Base-by-base conservation (phyloP, 345 rosid genomes). In the Fremontodendron californicum region DNA sequence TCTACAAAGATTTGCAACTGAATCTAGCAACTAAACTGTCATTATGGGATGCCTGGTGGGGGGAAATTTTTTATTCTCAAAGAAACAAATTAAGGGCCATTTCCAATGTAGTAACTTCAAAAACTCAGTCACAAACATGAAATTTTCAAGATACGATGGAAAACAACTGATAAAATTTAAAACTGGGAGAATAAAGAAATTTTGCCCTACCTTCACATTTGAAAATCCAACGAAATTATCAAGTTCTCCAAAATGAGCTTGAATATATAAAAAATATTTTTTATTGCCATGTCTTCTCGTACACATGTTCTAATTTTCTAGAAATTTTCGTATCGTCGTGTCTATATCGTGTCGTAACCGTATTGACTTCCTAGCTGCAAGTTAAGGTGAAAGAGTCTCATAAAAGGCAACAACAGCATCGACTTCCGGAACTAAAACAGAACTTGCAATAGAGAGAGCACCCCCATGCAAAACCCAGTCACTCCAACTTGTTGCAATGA, bases 401-500 rank as follows among this genome's bases (percentile, higher is more conserved):
- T 93, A 94, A 78, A 94, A 94, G 16, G 91, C 89, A 68, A 91
- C 98, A 81, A 86, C 97, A 75, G 94, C 90, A 84, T 94, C 98
- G 29, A 90, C 97, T 73, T 86, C 95, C 9, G 93, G 97, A 78
- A 89, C 87, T 82, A 93, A 87, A 78, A 91, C 98, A 78, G 98
- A 88, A 81, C 94, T 93, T 77, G 98, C 97, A 75, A 94, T 89
- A 71, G 97, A 79, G 66, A 94, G 81, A 58, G 98, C 98, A 79
- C 98, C 97, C 94, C 98, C 97, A 94, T 91, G 84, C 98, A 94
- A 82, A 75, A 92, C 74, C 98, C 98, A 78, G 96, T 88, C 19
- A 94, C 98, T 46, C 98, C 98, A 85, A 83, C 97, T 97, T 92
- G 62, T 78, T 37, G 73, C 71, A 84, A 45, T 62, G 40, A 39